Base-by-base conservation (phyloP, 1,284 basidiomycete species). In the Golubevia sp. region DNA sequence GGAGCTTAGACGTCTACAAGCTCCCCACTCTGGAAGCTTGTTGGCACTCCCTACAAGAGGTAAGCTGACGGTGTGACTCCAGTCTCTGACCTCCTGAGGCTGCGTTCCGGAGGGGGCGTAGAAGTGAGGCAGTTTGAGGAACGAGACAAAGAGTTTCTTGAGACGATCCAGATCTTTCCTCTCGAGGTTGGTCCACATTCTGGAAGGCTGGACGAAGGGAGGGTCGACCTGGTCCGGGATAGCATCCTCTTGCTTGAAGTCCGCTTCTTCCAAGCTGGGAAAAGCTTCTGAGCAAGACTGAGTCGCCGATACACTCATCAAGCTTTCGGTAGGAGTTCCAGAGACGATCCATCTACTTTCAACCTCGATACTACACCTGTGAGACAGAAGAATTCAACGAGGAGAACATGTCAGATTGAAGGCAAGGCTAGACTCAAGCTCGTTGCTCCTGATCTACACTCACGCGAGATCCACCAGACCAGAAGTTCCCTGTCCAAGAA, bases 331-430 rank as follows among this genome's bases (percentile, higher is more conserved):
- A 5, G 69, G 69, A n/a, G 69, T 71, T 21, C 64, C 61, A 2
- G 63, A 62, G n/a, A 71, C 62, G 21, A 71, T 60, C 69, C 69
- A 71, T 21, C 63, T 60, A 18, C 68, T 58, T 34, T 71, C 68
- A n/a, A n/a, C n/a, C n/a, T n/a, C n/a, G n/a, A n/a, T n/a, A n/a
- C n/a, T n/a, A n/a, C n/a, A 48, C 63, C 60, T n/a, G 54, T 49
- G 21, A 71, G 55, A 8, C n/a, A n/a, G n/a, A n/a, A n/a, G n/a
- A n/a, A n/a, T n/a, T n/a, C n/a, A n/a, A n/a, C n/a, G n/a, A n/a
- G n/a, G n/a, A n/a, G n/a, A n/a, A n/a, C n/a, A n/a, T n/a, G n/a
- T n/a, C n/a, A n/a, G n/a, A n/a, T n/a, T n/a, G n/a, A n/a, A n/a
- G n/a, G n/a, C n/a, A n/a, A n/a, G n/a, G n/a, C n/a, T n/a, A n/a